phyloP scores from a whole-genome alignment of 805 yeast genomes.

The Lachancea fermentati region DNA sequence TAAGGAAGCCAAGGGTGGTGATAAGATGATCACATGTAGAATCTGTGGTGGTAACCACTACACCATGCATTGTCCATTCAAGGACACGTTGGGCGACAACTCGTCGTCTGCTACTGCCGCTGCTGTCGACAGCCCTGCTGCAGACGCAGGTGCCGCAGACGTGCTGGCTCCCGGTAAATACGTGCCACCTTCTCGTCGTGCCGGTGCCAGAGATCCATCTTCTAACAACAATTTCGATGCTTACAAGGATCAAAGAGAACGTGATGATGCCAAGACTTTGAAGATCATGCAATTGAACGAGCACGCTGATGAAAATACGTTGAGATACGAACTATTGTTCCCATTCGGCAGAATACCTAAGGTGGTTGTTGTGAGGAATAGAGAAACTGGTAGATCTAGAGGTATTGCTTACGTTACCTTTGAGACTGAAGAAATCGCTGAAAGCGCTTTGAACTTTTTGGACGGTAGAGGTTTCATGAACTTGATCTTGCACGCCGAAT shows the following conservation, averaged over 20 bases:
- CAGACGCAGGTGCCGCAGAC: constrained; percentile 31
- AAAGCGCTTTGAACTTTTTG: constrained; percentile 65
- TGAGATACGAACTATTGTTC: constrained; percentile 65
- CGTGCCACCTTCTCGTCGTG: constrained; percentile 54
- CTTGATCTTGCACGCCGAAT: constrained; percentile 66
- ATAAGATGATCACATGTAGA: constrained; percentile 66
- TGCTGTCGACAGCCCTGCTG: constrained; percentile 14
- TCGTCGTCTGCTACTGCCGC: constrained; percentile 37
- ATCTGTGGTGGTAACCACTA: constrained; percentile 91
- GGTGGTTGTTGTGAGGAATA: constrained; percentile 79
- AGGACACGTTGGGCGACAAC: constrained; percentile 65
- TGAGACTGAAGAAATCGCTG: constrained; percentile 61
- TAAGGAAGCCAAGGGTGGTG: constrained; percentile 38
- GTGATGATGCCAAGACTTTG: constrained; percentile 83
- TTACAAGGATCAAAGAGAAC: constrained; percentile 44
- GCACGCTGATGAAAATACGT: constrained; percentile 72
- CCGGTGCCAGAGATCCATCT: constrained; percentile 38
- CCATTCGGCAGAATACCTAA: constrained; percentile 65
- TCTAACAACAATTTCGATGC: constrained; percentile 29
- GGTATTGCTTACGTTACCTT: constrained; percentile 94
- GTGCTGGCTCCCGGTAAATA: constrained; percentile 41
- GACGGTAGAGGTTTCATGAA: constrained; percentile 92
- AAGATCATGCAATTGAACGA: constrained; percentile 88
- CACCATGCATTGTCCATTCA: constrained; percentile 93
- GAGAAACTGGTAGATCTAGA: constrained; percentile 89